Percentiles rank a stretch among this genome's conserved stretches.
Evolutionary conservation across 2,329 filamentous ascomycete genomes (phyloP).

Genomic region (Tympanopsis confertula): DNA sequence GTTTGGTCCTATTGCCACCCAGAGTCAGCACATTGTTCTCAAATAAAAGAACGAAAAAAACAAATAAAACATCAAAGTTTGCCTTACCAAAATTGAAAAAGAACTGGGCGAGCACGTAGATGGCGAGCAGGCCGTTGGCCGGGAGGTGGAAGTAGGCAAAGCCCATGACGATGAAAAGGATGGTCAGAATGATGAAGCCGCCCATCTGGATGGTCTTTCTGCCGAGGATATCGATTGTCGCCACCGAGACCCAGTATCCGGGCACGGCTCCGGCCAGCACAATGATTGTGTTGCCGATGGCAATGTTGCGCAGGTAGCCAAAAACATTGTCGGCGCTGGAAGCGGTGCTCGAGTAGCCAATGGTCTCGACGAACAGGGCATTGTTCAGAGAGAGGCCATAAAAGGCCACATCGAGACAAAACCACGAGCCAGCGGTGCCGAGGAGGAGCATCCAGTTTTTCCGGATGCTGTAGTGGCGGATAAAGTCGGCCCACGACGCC

Average conservation of each 20-base stretch:
- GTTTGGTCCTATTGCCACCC: slow-evolving; percentile 16
- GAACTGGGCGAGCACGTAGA: slow-evolving; percentile 31
- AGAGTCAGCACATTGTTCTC: no score
- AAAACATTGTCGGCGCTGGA: slow-evolving; percentile 40
- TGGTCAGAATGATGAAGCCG: slow-evolving; percentile 48
- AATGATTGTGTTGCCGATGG: slow-evolving; percentile 68
- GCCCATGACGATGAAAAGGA: slow-evolving; percentile 50
- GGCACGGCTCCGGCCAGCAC: slow-evolving; percentile 70
- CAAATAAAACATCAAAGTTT: no score
- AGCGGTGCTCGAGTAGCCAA: slow-evolving; percentile 53
- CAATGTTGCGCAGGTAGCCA: slow-evolving; percentile 60
- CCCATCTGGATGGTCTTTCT: slow-evolving; percentile 67
- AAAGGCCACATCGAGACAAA: slow-evolving; percentile 58
- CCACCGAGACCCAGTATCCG: slow-evolving; percentile 72
- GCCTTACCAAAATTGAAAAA: slow-evolving; percentile 23
- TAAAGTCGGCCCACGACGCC: slow-evolving; percentile 63
- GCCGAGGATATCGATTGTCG: slow-evolving; percentile 61
- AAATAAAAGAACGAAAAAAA: no score
- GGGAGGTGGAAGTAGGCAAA: slow-evolving; percentile 44
- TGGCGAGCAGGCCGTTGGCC: slow-evolving; percentile 34
- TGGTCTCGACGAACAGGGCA: slow-evolving; percentile 56
- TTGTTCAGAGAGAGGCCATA: slow-evolving; percentile 69
- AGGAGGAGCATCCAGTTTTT: slow-evolving; percentile 63
- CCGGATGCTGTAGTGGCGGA: slow-evolving; percentile 56
- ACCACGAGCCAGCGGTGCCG: slow-evolving; percentile 78